These are phyloP conservation scores for Dianthus caryophyllus DNA, from an alignment of 148 eudicot genomes.

Conservation along the genomic window DNA sequence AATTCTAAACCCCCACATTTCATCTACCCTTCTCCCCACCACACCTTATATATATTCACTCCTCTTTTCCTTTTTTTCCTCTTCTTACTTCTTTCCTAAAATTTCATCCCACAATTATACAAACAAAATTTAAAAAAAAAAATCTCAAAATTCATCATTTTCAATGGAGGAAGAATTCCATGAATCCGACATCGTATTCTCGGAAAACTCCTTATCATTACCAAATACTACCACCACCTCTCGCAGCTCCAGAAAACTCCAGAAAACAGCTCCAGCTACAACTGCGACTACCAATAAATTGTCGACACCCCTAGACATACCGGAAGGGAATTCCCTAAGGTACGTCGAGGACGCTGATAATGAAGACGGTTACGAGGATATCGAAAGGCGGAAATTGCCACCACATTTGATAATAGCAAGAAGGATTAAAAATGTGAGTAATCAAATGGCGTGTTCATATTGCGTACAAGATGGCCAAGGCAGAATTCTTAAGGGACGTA, in stretches of 20 bases:
- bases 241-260: neutral
- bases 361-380: constrained; percentile 1
- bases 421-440: constrained; percentile 22
- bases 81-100: neutral
- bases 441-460: constrained; percentile 37
- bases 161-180: constrained; percentile 38
- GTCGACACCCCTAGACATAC: constrained; percentile 24
- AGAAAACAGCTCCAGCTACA: neutral
- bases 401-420: constrained; percentile 41
- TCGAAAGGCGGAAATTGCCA: constrained; percentile 25
- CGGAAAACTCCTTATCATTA: neutral
- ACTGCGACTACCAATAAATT: too few relatives aligned
- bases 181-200: constrained; percentile 37
- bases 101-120: neutral
- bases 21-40: neutral
- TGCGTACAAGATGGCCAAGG: constrained; percentile 27
- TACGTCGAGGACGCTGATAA: constrained; percentile 15
- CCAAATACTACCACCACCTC: neutral
- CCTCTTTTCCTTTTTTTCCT: constrained; percentile 1
- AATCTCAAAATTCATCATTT: too few relatives aligned
- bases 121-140: too few relatives aligned
- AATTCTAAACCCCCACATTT: neutral
- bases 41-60: constrained; percentile 18
- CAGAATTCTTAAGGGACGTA: constrained; percentile 38
- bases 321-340: constrained; percentile 3